These are phyloP conservation scores for Cryptosporidium ubiquitum DNA, from an alignment of 169 alveolate genomes.

Conservation along the genomic window DNA sequence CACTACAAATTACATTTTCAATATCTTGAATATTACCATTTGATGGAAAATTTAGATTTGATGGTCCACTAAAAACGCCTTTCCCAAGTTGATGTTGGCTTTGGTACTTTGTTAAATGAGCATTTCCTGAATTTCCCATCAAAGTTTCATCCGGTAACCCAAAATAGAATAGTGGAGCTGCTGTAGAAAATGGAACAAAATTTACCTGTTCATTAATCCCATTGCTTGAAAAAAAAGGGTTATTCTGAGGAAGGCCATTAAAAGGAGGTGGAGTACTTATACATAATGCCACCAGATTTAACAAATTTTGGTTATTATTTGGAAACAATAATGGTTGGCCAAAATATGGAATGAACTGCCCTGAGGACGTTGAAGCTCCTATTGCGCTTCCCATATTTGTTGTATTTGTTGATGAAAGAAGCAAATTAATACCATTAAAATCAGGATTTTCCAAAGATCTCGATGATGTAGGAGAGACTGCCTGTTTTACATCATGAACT, in stretches of 20 bases:
- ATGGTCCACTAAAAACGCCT: neutral
- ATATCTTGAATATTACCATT: neutral
- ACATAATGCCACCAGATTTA: conserved; percentile 45
- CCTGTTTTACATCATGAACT: conserved; percentile 62
- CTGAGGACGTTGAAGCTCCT: neutral
- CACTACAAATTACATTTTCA: neutral
- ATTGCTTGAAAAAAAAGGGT: conserved; percentile 52
- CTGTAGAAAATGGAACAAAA: conserved; percentile 45
- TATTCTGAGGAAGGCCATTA: conserved; percentile 55
- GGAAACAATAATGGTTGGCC: conserved; percentile 54
- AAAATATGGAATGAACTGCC: conserved; percentile 31
- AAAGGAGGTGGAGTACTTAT: conserved; percentile 47
- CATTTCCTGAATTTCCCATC: neutral
- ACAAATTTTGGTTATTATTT: conserved; percentile 11
- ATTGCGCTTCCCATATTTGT: neutral
- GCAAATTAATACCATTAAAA: conserved; percentile 13
- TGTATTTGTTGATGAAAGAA: conserved; percentile 10
- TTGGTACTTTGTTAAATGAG: neutral
- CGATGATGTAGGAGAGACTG: conserved; percentile 59
- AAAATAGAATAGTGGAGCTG: conserved; percentile 46
- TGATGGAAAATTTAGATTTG: neutral
- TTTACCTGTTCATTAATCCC: conserved; percentile 55
- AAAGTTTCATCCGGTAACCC: conserved; percentile 43
- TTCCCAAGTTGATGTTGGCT: neutral
- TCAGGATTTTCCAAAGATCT: conserved; percentile 60